These are phyloP conservation scores for Lasiosphaeria ovina DNA, from an alignment of 495 filamentous ascomycete species.

Conservation along the genomic window DNA sequence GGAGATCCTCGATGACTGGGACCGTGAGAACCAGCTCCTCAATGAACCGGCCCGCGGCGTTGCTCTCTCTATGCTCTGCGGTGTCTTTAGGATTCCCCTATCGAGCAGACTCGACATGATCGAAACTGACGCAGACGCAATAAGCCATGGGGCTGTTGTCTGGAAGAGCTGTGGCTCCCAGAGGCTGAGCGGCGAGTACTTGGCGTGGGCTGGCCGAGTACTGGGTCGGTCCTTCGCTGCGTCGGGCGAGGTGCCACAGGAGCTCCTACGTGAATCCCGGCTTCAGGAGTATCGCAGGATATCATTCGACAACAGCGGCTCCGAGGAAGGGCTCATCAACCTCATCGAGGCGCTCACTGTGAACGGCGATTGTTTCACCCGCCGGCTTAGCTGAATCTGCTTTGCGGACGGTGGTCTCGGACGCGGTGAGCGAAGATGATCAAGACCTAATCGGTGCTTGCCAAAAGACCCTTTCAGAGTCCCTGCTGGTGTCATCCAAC, in stretches of 20 bases:
- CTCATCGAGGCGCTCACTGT: constrained; percentile 67
- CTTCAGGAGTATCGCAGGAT: constrained; percentile 49
- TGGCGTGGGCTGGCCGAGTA: constrained; percentile 79
- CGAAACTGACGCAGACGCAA: constrained; percentile 58
- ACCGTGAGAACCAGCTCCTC: constrained; percentile 58
- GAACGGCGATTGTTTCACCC: constrained; percentile 58
- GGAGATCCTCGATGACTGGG: constrained; percentile 71
- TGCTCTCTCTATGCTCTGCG: constrained; percentile 70
- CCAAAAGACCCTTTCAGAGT: constrained; percentile 42
- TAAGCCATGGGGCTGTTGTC: constrained; percentile 59
- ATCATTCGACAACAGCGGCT: constrained; percentile 36
- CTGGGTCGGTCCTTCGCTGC: constrained; percentile 81
- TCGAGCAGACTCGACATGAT: constrained; percentile 60
- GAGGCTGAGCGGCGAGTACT: constrained; percentile 62
- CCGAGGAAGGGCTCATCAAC: constrained; percentile 56
- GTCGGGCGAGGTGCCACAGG: constrained; percentile 60
- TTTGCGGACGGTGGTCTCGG: constrained; percentile 66
- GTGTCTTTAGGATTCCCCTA: constrained; percentile 60
- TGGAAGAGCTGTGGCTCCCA: constrained; percentile 69
- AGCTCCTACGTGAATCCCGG: constrained; percentile 57
- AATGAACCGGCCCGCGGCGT: constrained; percentile 65
- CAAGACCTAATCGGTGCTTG: constrained; percentile 49
- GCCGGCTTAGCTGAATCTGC: constrained; percentile 77
- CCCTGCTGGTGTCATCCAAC: constrained; percentile 44
- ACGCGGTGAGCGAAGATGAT: constrained; percentile 41